Evolutionary conservation across 495 filamentous ascomycete species (phyloP).

Genomic region (Durotheca rogersii): DNA sequence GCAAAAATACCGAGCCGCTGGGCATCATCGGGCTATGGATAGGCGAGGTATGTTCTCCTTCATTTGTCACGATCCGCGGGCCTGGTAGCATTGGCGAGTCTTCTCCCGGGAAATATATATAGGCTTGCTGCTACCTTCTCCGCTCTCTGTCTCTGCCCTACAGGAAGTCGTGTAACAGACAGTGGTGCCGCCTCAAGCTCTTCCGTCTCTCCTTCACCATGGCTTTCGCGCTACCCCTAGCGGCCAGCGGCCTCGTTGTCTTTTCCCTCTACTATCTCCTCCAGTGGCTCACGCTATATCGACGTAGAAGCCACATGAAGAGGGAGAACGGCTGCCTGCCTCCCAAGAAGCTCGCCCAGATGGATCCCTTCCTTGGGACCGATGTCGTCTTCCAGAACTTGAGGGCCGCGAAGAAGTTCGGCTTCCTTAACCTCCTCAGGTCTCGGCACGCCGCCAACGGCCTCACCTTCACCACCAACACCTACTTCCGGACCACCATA

Average conservation of each 20-base stretch:
- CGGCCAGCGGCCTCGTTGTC: slow-evolving; percentile 13
- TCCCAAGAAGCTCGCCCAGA: slow-evolving; percentile 30
- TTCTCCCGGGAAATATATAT: slow-evolving; percentile 25
- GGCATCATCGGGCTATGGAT: slow-evolving; percentile 32
- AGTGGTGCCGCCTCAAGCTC: slow-evolving; percentile 1
- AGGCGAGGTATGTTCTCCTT: slow-evolving; percentile 10
- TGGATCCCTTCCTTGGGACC: slow-evolving; percentile 35
- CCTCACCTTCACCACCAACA: slow-evolving; percentile 34
- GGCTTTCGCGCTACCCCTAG: slow-evolving; percentile 26
- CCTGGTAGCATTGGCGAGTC: slow-evolving; percentile 24
- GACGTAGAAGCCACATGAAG: slow-evolving; percentile 18
- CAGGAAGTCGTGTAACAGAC: slow-evolving; percentile 23
- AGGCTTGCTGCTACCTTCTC: slow-evolving; percentile 25
- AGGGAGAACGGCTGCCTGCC: slow-evolving; percentile 25
- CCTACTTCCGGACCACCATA: slow-evolving; percentile 38
- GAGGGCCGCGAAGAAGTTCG: slow-evolving; percentile 23
- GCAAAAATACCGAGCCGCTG: slow-evolving; percentile 20
- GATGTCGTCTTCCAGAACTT: slow-evolving; percentile 32
- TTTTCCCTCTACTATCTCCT: slow-evolving; percentile 16
- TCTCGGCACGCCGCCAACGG: slow-evolving; percentile 29
- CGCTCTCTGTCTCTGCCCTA: slow-evolving; percentile 24
- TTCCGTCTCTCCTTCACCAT: slow-evolving; percentile 10
- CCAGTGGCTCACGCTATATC: slow-evolving; percentile 24
- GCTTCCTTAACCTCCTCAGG: slow-evolving; percentile 30
- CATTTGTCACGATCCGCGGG: slow-evolving; percentile 32